These are phyloP conservation scores for Plasmodium reichenowi DNA, from an alignment of 169 alveolate species.

Conservation along the genomic window DNA sequence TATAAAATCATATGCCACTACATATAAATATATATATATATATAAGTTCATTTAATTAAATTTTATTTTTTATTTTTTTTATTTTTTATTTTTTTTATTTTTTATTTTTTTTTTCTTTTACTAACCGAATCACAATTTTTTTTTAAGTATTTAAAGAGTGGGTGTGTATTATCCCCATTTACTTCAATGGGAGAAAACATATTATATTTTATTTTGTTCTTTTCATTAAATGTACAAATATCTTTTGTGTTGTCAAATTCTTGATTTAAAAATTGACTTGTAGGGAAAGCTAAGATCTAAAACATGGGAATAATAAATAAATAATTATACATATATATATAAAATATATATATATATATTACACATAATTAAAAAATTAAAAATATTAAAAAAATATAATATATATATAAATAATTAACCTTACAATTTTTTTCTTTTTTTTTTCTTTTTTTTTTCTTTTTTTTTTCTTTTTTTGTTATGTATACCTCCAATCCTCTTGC, in stretches of 20 bases:
- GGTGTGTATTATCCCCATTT: slow-evolving; percentile 55
- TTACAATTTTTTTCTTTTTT: too few species aligned
- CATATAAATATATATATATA: too few species aligned
- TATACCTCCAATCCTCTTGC: slow-evolving; percentile 44
- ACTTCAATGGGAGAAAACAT: slow-evolving; percentile 56
- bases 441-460: too few species aligned
- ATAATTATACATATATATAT: neutral
- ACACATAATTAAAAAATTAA: too few species aligned
- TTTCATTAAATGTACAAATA: slow-evolving; percentile 37
- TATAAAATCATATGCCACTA: neutral
- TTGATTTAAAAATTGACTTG: slow-evolving; percentile 37
- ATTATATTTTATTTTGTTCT: slow-evolving; percentile 24
- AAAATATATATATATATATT: neutral
- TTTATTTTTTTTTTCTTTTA: neutral
- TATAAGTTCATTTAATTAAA: neutral
- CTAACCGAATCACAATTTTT: slow-evolving; percentile 48
- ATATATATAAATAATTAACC: too few species aligned
- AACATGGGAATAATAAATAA: slow-evolving; percentile 6
- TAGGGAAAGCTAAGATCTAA: slow-evolving; percentile 47
- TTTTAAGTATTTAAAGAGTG: slow-evolving; percentile 38
- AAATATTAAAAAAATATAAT: too few species aligned
- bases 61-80: neutral
- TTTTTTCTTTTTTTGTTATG: neutral
- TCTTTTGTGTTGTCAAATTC: slow-evolving; percentile 26
- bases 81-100: too few species aligned